Conservation (phyloP, 306 rosid genomes). For the Cucumis hystrix region DNA sequence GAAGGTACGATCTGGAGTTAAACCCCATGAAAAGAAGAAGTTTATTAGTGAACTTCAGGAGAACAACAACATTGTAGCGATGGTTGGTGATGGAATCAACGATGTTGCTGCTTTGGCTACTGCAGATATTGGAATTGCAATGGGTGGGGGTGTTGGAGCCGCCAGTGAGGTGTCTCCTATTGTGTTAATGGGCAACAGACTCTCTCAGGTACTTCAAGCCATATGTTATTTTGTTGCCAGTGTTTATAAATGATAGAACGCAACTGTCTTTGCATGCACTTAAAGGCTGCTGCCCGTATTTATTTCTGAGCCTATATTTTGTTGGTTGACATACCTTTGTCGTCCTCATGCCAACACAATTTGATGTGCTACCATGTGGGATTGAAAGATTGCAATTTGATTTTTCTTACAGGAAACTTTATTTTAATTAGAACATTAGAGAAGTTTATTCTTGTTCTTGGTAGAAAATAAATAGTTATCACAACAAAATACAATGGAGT, state of each 20-base stretch:
- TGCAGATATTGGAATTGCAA: slow-evolving; percentile 80
- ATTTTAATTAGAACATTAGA: neutral
- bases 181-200: slow-evolving; percentile 82
- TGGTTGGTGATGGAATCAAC: slow-evolving; percentile 98
- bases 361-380: neutral
- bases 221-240: neutral
- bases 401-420: neutral
- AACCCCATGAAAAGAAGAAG: slow-evolving; percentile 67
- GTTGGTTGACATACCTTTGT: neutral
- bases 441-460: neutral
- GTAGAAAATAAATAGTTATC: neutral
- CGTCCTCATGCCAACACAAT: neutral
- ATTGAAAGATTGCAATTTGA: neutral
- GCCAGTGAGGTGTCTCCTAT: slow-evolving; percentile 96
- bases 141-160: slow-evolving; percentile 98
- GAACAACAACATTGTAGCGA: slow-evolving; percentile 56
- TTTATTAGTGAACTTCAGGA: slow-evolving; percentile 60
- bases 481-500: neutral
- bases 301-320: neutral
- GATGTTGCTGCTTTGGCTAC: slow-evolving; percentile 97
- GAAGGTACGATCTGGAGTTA: slow-evolving; percentile 77
- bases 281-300: neutral
- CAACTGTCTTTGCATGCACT: neutral
- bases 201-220: slow-evolving; percentile 51
- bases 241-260: neutral